Evolutionary conservation across 2,329 filamentous ascomycete genomes (phyloP).

Genomic region (Arthrobotrys conoides): DNA sequence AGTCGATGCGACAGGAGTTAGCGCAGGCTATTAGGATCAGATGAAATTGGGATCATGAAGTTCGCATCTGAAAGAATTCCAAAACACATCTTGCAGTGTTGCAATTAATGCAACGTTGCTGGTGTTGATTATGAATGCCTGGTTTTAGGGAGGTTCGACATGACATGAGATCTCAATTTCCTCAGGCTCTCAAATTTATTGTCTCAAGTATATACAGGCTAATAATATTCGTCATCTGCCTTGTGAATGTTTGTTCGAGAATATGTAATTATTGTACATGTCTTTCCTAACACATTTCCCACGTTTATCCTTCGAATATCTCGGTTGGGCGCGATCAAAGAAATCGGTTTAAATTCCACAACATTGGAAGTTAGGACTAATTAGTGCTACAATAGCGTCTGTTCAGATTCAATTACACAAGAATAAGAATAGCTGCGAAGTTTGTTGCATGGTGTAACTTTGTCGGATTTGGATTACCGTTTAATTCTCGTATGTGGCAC

Average conservation of each 20-base stretch:
- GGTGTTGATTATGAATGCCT: not conserved
- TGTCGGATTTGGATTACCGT: slow-evolving; percentile 6
- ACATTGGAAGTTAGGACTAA: not conserved
- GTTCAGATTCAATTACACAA: not conserved
- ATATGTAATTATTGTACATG: not conserved
- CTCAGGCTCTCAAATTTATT: not conserved
- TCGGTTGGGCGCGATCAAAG: not conserved
- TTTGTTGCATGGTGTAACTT: slow-evolving; percentile 4
- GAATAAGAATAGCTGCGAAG: not conserved
- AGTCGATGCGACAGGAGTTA: not conserved
- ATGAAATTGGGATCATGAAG: not conserved
- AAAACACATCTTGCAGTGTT: not conserved
- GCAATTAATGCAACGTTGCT: not conserved
- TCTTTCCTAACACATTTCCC: not conserved
- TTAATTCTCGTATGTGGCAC: not conserved
- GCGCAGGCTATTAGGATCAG: not conserved
- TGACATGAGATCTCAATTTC: slow-evolving; percentile 1
- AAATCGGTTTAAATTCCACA: not conserved
- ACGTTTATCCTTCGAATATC: not conserved
- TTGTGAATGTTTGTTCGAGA: not conserved
- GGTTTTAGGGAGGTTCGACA: not conserved
- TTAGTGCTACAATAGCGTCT: not conserved
- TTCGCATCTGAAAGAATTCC: not conserved
- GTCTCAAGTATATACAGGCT: slow-evolving; percentile 15
- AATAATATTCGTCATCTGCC: slow-evolving; percentile 11